Evolutionary conservation across 495 filamentous ascomycete species (phyloP), one percentile per base, ranked within the genome.

Genomic region (Neurospora intermedia): DNA sequence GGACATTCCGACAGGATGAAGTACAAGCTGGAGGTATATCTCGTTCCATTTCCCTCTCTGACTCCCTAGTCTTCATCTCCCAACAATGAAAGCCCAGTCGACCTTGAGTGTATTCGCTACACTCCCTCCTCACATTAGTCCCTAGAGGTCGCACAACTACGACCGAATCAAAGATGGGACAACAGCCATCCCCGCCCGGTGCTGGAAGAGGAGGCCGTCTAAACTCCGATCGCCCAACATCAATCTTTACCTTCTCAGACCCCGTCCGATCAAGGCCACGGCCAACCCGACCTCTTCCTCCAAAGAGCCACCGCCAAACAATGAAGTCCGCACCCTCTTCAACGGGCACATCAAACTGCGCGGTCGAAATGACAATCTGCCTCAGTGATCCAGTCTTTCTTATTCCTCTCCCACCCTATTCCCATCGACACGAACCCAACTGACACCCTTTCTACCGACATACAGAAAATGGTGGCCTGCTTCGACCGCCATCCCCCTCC

Each of bases 401-500:
- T 40, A 9, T 0, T 6, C 38, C 54, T 46, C n/a, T 71, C 27
- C 18, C 13, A 13, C 45, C 23, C 54, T 69, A 5, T 40, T 66
- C 27, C 39, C 6, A 11, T 43, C 46, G 15, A 66, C 0, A 39
- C 23, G 1, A 66, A 0, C 2, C 13, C 39, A n/a, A 27, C n/a
- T 72, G 31, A 41, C 48, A 2, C 9, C 4, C 9, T 3, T 9
- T 15, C 42, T 41, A 13, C 35, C 69, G 16, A 11, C 2, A 20
- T 18, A 13, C 41, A 80, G 76, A 71, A 70, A 71, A 69, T 94
- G 92, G 92, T 94, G 91, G 92, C 88, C 93, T 73, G 92, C 92
- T 1, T 91, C 90, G 0, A 94, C 90, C 5, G 91, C 89, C 15
- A 92, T 93, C 66, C 92, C 92, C 11, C 84, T 94, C 6, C 78